A percentile compares a stretch with the other conserved stretches of the same genome.
phyloP scores from a whole-genome alignment of 441 rosid species.

The Kokia cookei region DNA sequence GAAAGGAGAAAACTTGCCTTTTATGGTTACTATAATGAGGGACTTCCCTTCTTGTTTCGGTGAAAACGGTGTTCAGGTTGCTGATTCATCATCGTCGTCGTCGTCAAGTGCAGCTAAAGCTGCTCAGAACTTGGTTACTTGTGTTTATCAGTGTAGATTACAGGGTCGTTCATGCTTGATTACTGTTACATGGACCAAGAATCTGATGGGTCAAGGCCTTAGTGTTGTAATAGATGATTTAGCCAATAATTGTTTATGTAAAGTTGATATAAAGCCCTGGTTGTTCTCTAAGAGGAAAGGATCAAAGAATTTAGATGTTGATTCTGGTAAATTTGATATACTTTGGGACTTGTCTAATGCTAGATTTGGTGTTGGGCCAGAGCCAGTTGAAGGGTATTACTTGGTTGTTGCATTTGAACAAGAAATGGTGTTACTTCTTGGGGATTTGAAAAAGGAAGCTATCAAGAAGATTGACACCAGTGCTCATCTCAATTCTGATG shows the following conservation, averaged over 20 bases:
- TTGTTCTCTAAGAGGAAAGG: conserved; percentile 85
- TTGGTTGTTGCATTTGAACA: conserved; percentile 58
- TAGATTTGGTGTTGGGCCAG: conserved; percentile 81
- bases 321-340: conserved; percentile 48
- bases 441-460: conserved; percentile 78
- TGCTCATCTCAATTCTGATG: conserved; percentile 25
- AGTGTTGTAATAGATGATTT: conserved; percentile 66
- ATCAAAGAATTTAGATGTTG: conserved; percentile 53
- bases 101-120: conserved; percentile 39
- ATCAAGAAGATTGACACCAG: conserved; percentile 45
- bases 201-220: conserved; percentile 81
- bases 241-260: conserved; percentile 52
- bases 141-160: conserved; percentile 63
- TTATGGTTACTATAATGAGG: conserved; percentile 41
- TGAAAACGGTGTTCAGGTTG: conserved; percentile 86
- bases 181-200: conserved; percentile 82
- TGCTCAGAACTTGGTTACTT: conserved; percentile 72
- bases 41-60: conserved; percentile 97
- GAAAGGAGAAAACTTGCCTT: not conserved
- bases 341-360: conserved; percentile 76
- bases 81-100: conserved; percentile 63
- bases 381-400: conserved; percentile 70
- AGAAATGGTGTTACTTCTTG: conserved; percentile 66
- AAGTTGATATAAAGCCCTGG: conserved; percentile 92
- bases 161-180: conserved; percentile 58